Evolutionary conservation across 2,329 filamentous ascomycete genomes (phyloP).

Genomic region (Exophiala spinifera): DNA sequence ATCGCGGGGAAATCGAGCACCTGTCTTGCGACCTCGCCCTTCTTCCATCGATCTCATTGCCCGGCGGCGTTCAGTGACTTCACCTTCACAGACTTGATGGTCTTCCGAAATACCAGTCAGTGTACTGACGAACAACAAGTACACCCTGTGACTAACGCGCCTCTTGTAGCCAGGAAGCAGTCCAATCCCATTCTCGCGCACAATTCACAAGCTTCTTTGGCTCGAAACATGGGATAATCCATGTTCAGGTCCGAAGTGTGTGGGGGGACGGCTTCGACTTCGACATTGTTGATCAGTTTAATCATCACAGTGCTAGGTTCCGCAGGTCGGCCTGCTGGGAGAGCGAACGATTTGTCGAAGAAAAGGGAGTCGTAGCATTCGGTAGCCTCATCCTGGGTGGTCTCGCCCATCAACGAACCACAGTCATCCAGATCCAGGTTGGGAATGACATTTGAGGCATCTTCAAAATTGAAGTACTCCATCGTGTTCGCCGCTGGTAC

Average conservation of each 20-base stretch:
- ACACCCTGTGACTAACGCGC: constrained; percentile 44
- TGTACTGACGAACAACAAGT: constrained; percentile 47
- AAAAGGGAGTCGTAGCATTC: constrained; percentile 42
- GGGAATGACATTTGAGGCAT: constrained; percentile 40
- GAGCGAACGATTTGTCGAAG: constrained; percentile 40
- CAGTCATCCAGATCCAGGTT: constrained; percentile 38
- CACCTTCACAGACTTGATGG: constrained; percentile 31
- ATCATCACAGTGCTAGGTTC: constrained; percentile 25
- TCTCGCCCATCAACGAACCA: constrained; percentile 38
- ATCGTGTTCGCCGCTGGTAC: constrained; percentile 29
- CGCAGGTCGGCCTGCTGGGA: constrained; percentile 35
- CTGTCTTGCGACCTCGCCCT: constrained; percentile 57
- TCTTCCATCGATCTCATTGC: constrained; percentile 44
- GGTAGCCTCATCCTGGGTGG: constrained; percentile 38
- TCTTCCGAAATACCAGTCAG: constrained; percentile 46
- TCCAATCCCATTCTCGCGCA: constrained; percentile 47
- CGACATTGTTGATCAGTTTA: constrained; percentile 30
- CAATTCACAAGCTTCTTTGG: constrained; percentile 46
- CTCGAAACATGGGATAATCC: constrained; percentile 44
- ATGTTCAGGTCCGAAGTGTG: constrained; percentile 28
- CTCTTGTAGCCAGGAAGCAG: constrained; percentile 46
- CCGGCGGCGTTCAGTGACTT: constrained; percentile 38
- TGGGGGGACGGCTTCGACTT: constrained; percentile 28
- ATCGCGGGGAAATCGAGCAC: constrained; percentile 73
- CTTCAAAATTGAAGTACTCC: constrained; percentile 50